A percentile compares a stretch with the other conserved stretches of the same genome.
Conservation (phyloP, 352 stramenopile genomes). For the Globisporangium okanoganense region DNA sequence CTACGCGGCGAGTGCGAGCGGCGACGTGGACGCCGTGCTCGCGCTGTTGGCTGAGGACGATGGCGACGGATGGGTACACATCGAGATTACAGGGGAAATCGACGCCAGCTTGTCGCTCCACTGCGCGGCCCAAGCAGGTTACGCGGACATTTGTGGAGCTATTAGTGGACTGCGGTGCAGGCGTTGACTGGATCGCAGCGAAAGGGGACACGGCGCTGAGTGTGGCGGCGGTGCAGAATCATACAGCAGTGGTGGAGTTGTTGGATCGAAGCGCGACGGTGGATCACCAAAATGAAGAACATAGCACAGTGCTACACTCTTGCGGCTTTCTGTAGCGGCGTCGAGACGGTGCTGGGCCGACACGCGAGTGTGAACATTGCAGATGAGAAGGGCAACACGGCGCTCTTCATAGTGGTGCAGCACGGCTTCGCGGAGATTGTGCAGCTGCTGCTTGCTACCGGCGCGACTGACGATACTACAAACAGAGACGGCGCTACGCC, state of each 20-base stretch:
- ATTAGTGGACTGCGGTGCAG: not conserved
- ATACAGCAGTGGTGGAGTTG: not conserved
- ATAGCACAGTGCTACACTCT: too few relatives aligned
- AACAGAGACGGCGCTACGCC: too few relatives aligned
- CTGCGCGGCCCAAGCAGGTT: not conserved
- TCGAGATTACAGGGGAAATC: not conserved
- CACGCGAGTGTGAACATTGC: too few relatives aligned
- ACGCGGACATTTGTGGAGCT: not conserved
- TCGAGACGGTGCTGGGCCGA: too few relatives aligned
- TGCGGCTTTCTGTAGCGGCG: too few relatives aligned
- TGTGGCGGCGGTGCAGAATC: not conserved
- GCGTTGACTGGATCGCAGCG: not conserved
- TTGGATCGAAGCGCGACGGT: not conserved
- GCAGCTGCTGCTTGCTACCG: too few relatives aligned
- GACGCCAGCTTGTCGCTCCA: not conserved
- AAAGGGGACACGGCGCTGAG: not conserved
- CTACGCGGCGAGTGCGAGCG: not conserved
- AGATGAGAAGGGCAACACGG: too few relatives aligned
- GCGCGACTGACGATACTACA: too few relatives aligned
- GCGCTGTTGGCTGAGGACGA: not conserved
- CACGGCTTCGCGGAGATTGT: too few relatives aligned
- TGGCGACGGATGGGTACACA: not conserved
- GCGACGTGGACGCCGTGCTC: not conserved
- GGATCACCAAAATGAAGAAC: too few relatives aligned
- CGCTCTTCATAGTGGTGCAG: too few relatives aligned